These are phyloP conservation scores for Orbilia javanica DNA, from an alignment of 2,329 filamentous ascomycete species.

Conservation along the genomic window DNA sequence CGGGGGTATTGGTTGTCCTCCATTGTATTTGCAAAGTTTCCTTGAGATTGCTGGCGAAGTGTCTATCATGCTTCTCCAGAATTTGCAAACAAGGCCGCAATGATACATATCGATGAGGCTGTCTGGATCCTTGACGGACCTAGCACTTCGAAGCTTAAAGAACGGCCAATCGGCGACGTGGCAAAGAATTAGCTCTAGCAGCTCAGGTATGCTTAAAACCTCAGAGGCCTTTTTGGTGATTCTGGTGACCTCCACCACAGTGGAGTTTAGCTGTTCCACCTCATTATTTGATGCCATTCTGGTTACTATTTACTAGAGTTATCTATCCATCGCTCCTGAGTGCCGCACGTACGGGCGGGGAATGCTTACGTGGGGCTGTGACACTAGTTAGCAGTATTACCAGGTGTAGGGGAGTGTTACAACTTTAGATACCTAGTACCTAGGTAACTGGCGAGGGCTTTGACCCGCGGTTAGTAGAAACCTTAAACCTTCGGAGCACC, in stretches of 20 bases:
- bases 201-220: slow-evolving; percentile 10
- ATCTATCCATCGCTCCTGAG: too few species aligned
- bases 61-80: slow-evolving; percentile 2
- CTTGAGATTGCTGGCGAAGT: not conserved
- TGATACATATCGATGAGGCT: slow-evolving; percentile 1
- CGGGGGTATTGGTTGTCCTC: not conserved
- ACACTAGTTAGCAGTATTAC: too few species aligned
- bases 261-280: not conserved
- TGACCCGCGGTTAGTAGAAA: too few species aligned
- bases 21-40: not conserved
- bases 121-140: not conserved
- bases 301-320: too few species aligned
- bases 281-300: not conserved
- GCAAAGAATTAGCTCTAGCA: slow-evolving; percentile 12
- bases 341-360: too few species aligned
- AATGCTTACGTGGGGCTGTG: too few species aligned
- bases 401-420: too few species aligned
- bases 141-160: not conserved
- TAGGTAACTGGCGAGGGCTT: too few species aligned
- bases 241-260: not conserved
- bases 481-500: too few species aligned
- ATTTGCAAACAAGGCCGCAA: slow-evolving; percentile 14
- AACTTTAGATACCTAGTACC: too few species aligned
- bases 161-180: slow-evolving; percentile 11
- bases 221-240: not conserved